A percentile compares a stretch with the other conserved stretches of the same genome.
Conservation (phyloP, 352 stramenopile genomes). For the Pythium coloratum region DNA sequence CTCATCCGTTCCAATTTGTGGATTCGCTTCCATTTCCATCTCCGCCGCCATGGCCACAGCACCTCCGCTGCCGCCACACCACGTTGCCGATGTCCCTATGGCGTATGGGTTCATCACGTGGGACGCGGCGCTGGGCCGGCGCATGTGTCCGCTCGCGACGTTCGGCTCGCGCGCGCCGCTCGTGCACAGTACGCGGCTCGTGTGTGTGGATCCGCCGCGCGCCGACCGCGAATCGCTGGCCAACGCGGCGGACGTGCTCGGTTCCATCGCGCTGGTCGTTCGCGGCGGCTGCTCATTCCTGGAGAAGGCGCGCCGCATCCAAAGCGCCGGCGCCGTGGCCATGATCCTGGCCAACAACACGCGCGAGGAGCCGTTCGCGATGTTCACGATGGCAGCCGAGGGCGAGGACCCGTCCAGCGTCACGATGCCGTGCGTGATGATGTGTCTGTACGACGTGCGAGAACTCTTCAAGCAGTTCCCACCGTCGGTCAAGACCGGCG, state of each 20-base stretch:
- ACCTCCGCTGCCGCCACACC: not conserved
- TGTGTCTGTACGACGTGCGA: slow-evolving; percentile 60
- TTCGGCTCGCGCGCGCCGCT: slow-evolving; percentile 47
- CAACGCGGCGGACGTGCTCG: slow-evolving; percentile 48
- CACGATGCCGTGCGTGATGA: slow-evolving; percentile 65
- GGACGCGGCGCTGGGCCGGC: slow-evolving; percentile 40
- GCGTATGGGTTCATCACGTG: slow-evolving; percentile 59
- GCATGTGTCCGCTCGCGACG: slow-evolving; percentile 55
- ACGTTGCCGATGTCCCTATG: slow-evolving; percentile 12
- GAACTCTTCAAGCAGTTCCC: slow-evolving; percentile 66
- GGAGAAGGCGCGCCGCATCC: slow-evolving; percentile 58
- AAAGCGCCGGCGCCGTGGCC: slow-evolving; percentile 52
- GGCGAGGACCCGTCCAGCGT: slow-evolving; percentile 30
- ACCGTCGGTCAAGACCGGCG: slow-evolving; percentile 42
- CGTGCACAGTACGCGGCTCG: slow-evolving; percentile 34
- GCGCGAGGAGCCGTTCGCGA: slow-evolving; percentile 50
- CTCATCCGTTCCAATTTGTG: too few species aligned
- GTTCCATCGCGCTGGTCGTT: slow-evolving; percentile 60
- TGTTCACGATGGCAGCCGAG: slow-evolving; percentile 57
- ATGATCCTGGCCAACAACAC: slow-evolving; percentile 62
- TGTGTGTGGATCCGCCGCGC: slow-evolving; percentile 58
- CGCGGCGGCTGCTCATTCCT: slow-evolving; percentile 70
- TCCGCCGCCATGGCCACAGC: not conserved
- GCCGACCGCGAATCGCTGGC: slow-evolving; percentile 50
- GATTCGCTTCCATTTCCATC: slow-evolving; percentile 5